These are phyloP conservation scores for Dactylorhiza incarnata DNA, from an alignment of 106 monocot species.

Conservation along the genomic window DNA sequence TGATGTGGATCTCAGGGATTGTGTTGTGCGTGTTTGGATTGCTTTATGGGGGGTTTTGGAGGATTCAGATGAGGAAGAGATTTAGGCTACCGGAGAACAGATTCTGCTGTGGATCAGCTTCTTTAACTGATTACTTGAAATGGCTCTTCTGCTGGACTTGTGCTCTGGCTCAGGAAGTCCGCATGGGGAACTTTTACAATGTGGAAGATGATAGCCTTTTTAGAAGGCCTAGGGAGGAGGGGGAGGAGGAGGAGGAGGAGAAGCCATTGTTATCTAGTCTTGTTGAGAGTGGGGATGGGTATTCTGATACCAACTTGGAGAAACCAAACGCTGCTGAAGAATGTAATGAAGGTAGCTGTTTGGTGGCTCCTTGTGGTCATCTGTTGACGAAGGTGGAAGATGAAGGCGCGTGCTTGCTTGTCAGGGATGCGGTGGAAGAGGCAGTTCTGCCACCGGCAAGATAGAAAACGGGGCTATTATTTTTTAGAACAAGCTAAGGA, in stretches of 20 bases:
- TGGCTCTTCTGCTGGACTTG: conserved; percentile 49
- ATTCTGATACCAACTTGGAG: background rate
- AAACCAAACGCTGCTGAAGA: background rate
- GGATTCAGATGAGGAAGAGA: conserved; percentile 43
- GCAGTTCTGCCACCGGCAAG: conserved; percentile 3
- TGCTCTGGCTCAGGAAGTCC: conserved; percentile 46
- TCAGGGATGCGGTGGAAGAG: background rate
- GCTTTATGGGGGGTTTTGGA: conserved; percentile 49
- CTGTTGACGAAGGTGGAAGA: conserved; percentile 7
- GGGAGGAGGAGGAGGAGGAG: conserved; percentile 7
- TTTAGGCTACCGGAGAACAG: conserved; percentile 31
- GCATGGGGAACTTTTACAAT: conserved; percentile 34
- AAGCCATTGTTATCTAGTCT: background rate
- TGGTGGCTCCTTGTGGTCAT: background rate
- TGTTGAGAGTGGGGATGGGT: background rate
- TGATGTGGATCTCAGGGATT: conserved; percentile 24
- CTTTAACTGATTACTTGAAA: conserved; percentile 31
- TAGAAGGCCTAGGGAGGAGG: background rate
- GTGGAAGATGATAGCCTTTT: conserved; percentile 23
- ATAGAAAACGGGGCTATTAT: background rate
- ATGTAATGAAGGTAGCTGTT: background rate
- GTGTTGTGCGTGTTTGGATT: conserved; percentile 37
- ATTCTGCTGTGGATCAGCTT: conserved; percentile 25
- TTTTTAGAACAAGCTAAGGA: no score
- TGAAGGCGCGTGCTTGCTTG: background rate